Evolutionary conservation across 805 yeast genomes (phyloP).

Genomic region (Kodamaea sagamina): DNA sequence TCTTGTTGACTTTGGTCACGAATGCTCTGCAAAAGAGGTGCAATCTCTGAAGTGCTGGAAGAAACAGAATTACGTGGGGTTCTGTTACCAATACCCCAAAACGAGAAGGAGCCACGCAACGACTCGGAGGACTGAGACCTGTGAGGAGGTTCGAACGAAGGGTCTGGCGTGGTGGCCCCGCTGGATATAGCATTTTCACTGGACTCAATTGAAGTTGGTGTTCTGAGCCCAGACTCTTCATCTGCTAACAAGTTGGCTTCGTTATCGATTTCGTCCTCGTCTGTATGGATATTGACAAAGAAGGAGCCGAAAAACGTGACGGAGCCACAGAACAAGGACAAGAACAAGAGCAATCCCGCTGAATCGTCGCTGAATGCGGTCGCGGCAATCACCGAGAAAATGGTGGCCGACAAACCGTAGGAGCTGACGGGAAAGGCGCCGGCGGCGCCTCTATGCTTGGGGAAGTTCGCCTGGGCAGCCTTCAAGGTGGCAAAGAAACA

Average conservation of each 20-base stretch:
- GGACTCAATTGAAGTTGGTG: not conserved
- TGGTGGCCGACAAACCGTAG: constrained; percentile 70
- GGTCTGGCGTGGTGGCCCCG: not conserved
- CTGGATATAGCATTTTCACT: not conserved
- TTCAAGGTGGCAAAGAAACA: constrained; percentile 60
- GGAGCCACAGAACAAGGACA: constrained; percentile 53
- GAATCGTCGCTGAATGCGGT: constrained; percentile 53
- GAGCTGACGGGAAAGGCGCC: constrained; percentile 68
- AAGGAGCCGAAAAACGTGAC: constrained; percentile 46
- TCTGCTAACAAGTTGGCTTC: constrained; percentile 11
- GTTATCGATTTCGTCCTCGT: constrained; percentile 22
- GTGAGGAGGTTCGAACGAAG: not conserved
- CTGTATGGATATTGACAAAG: constrained; percentile 42
- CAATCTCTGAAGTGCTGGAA: constrained; percentile 19
- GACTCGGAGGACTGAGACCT: constrained; percentile 9
- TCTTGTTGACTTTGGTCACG: constrained; percentile 13
- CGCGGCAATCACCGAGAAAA: constrained; percentile 61
- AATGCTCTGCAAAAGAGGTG: constrained; percentile 16
- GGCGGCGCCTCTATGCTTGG: constrained; percentile 68
- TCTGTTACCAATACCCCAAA: constrained; percentile 43
- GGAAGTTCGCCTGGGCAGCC: constrained; percentile 64
- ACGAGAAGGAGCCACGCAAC: constrained; percentile 38
- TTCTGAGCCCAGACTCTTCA: constrained; percentile 4
- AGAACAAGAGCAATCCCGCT: constrained; percentile 55
- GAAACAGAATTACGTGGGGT: constrained; percentile 26